Evolutionary conservation across 108 stramenopile genomes (phyloP), one percentile per base, ranked within the genome.

Genomic region (Cyclotella sp.): DNA sequence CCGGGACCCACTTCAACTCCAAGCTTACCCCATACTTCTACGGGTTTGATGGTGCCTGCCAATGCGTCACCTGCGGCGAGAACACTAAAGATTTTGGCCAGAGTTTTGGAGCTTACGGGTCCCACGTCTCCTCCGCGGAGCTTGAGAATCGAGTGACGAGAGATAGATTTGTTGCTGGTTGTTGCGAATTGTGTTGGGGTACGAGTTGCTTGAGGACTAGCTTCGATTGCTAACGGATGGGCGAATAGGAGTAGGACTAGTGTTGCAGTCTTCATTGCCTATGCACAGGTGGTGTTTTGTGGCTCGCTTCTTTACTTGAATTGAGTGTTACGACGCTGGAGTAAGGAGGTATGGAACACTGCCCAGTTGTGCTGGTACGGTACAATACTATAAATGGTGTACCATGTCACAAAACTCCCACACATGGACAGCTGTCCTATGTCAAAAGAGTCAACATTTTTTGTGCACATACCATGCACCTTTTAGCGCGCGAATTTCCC

Each of bases 51-150:
- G 4, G 72, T 67, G 13, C 64, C 65, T 40, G 46, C 26, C n/a
- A 73, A 29, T 19, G 72, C 72, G 51, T 73, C 72, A 19, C 72
- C 72, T 34, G 51, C 45, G 18, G 72, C 72, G 8, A 73, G 52
- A 51, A 73, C 47, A 16, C 64, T 49, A 52, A 73, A 73, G 0
- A 45, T 73, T 73, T 73, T 73, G 9, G 62, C 72, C 10, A 73
- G 19, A 0, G 72, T 29, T 0, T 73, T 40, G 19, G 46, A 45
- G 44, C 63, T 73, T 44, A 73, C 30, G 4, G 72, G 72, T 15
- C 72, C 72, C 16, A 73, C 65, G 41, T 73, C 63, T 65, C 72
- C 72, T 26, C 72, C 72, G 28, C 72, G 47, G 0, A 73, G 19
- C 5, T 49, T 41, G 0, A 72, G 72, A 30, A 66, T 49, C 65